A percentile compares a stretch with the other conserved stretches of the same genome.
Evolutionary conservation across 768 basidiomycete species (phyloP).

Genomic region (Chalciporus sphaerocephalus): DNA sequence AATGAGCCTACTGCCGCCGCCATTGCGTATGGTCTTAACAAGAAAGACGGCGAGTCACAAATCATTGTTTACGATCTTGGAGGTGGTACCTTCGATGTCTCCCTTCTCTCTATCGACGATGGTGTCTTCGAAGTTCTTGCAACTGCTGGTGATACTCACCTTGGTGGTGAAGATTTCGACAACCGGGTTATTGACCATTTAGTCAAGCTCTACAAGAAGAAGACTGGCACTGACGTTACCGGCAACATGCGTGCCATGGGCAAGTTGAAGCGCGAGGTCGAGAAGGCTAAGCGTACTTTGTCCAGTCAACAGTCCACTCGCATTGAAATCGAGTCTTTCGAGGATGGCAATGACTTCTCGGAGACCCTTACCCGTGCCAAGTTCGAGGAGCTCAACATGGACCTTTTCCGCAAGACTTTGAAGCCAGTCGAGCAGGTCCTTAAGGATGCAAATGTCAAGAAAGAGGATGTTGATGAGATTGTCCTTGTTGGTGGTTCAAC

Average conservation of each 20-base stretch:
- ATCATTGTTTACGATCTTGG: slow-evolving; percentile 98
- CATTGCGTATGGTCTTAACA: slow-evolving; percentile 97
- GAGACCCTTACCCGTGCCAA: slow-evolving; percentile 97
- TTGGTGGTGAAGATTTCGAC: slow-evolving; percentile 95
- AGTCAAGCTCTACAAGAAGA: slow-evolving; percentile 87
- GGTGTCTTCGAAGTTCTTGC: slow-evolving; percentile 89
- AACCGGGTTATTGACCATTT: slow-evolving; percentile 90
- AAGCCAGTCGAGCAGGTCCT: slow-evolving; percentile 98
- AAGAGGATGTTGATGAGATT: slow-evolving; percentile 91
- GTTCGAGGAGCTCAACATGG: slow-evolving; percentile 98
- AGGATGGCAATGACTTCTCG: slow-evolving; percentile 94
- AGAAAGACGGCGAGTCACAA: slow-evolving; percentile 89
- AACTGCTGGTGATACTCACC: slow-evolving; percentile 91
- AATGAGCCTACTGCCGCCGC: slow-evolving; percentile 97
- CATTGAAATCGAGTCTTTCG: slow-evolving; percentile 94
- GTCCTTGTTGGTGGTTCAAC: slow-evolving; percentile 97
- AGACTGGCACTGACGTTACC: slow-evolving; percentile 79
- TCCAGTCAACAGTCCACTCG: slow-evolving; percentile 86
- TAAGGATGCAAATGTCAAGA: slow-evolving; percentile 97
- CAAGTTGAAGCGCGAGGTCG: slow-evolving; percentile 90
- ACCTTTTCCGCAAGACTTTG: slow-evolving; percentile 99
- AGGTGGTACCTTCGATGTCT: slow-evolving; percentile 98
- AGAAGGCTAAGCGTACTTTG: slow-evolving; percentile 92
- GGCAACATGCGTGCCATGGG: slow-evolving; percentile 80
- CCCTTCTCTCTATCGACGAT: slow-evolving; percentile 90